phyloP scores from a whole-genome alignment of 768 basidiomycete species.

The Punctularia strigosozonata region DNA sequence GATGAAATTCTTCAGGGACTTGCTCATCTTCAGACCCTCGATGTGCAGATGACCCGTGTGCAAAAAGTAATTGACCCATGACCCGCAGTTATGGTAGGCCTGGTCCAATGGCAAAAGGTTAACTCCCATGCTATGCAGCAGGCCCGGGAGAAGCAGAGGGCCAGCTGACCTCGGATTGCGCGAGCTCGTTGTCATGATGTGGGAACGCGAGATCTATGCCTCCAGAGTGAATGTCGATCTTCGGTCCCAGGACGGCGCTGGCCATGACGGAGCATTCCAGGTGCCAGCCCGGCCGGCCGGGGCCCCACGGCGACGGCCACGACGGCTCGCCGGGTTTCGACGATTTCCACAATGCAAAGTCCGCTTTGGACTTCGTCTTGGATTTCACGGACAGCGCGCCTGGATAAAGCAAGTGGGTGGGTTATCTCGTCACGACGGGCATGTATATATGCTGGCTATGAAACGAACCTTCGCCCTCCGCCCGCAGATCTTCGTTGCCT shows the following conservation, averaged over 20 bases:
- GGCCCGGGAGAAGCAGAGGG: background rate
- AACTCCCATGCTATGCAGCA: background rate
- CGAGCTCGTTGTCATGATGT: conserved; percentile 98
- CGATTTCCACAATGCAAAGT: conserved; percentile 98
- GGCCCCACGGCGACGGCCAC: conserved; percentile 95
- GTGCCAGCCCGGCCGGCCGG: conserved; percentile 96
- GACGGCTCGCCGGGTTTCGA: conserved; percentile 94
- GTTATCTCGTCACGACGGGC: background rate
- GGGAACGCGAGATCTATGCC: conserved; percentile 98
- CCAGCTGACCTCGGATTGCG: conserved; percentile 76
- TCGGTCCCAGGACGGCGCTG: conserved; percentile 74
- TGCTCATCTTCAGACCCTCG: conserved; percentile 98
- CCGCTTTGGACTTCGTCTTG: conserved; percentile 71
- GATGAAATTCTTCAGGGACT: conserved; percentile 97
- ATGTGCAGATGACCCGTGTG: conserved; percentile 98
- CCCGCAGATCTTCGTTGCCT: conserved; percentile 80
- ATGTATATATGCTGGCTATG: background rate
- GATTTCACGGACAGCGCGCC: conserved; percentile 36
- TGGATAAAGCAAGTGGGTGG: background rate
- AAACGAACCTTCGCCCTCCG: conserved; percentile 78
- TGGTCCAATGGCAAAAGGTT: conserved; percentile 24
- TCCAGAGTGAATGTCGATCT: conserved; percentile 97
- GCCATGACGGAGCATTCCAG: conserved; percentile 99
- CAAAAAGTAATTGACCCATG: conserved; percentile 99
- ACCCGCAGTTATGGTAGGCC: conserved; percentile 85